Conservation (phyloP, 805 yeast genomes). For the Ogataea polymorpha region DNA sequence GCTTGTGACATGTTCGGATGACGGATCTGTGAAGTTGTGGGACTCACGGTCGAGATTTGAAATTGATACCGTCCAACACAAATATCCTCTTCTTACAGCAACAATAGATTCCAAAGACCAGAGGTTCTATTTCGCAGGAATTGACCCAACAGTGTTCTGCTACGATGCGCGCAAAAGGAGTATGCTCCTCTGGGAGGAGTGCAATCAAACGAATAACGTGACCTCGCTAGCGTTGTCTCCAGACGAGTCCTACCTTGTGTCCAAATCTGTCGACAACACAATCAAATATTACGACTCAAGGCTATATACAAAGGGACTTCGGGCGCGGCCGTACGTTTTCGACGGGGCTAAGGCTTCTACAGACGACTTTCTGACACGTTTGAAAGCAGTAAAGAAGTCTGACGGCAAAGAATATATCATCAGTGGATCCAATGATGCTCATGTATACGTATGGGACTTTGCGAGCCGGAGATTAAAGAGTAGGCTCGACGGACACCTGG, state of each 20-base stretch:
- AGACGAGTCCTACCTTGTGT: constrained; percentile 40
- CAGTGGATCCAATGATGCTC: constrained; percentile 64
- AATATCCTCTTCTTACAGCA: constrained; percentile 59
- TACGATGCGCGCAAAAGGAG: constrained; percentile 52
- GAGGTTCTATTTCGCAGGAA: constrained; percentile 56
- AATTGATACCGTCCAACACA: constrained; percentile 31
- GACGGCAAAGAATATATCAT: constrained; percentile 35
- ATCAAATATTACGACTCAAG: constrained; percentile 57
- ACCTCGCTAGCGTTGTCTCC: constrained; percentile 50
- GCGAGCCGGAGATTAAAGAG: constrained; percentile 43
- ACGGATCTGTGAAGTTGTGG: constrained; percentile 60
- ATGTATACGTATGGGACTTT: constrained; percentile 59
- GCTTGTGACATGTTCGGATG: constrained; percentile 60
- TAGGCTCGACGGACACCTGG: constrained; percentile 58
- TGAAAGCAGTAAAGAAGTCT: constrained; percentile 40
- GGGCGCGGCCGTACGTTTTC: constrained; percentile 45
- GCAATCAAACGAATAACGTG: constrained; percentile 47
- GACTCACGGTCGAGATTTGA: constrained; percentile 55
- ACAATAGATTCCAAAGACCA: constrained; percentile 37
- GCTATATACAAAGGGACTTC: constrained; percentile 32
- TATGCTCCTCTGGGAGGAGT: constrained; percentile 43
- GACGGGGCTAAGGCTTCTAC: constrained; percentile 56
- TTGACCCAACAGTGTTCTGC: constrained; percentile 60
- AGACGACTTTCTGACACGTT: constrained; percentile 51
- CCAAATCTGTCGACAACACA: constrained; percentile 56